These are phyloP conservation scores for Vanderwaltozyma verrucispora DNA, from an alignment of 805 yeast species.

Conservation along the genomic window DNA sequence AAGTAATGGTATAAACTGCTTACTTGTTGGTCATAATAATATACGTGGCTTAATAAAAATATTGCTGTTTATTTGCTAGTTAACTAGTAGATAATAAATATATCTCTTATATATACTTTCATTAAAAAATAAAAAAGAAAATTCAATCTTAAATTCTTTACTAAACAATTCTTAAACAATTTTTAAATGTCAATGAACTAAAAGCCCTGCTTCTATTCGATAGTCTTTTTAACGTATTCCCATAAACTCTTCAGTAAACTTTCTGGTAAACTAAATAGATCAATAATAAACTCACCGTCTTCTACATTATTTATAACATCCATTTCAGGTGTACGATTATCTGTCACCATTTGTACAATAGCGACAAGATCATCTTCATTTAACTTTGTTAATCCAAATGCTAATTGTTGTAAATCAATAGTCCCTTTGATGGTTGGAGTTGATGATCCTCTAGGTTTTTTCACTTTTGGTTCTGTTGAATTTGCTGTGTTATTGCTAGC, in stretches of 20 bases:
- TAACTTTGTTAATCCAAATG: conserved; percentile 78
- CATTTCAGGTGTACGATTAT: conserved; percentile 92
- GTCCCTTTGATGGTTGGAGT: conserved; percentile 48
- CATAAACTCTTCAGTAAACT: conserved; percentile 82
- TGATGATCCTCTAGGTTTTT: conserved; percentile 36
- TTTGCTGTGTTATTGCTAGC: conserved; percentile 9
- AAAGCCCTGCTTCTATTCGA: conserved; percentile 17
- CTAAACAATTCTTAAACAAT: no score
- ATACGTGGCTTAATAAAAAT: no score
- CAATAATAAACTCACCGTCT: conserved; percentile 96
- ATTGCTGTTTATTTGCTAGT: no score
- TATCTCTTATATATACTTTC: no score
- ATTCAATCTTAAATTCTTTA: no score
- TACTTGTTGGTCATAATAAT: no score
- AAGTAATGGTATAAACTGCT: no score
- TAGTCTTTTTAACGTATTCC: conserved; percentile 83
- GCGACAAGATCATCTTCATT: conserved; percentile 88
- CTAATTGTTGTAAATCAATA: conserved; percentile 82
- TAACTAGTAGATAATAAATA: no score
- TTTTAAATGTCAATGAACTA: no score
- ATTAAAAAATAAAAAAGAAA: no score
- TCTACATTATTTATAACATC: conserved; percentile 91
- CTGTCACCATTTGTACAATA: conserved; percentile 96
- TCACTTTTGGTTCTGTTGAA: conserved; percentile 29
- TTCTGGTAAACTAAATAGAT: conserved; percentile 88